These are phyloP conservation scores for Aspergillus vadensis DNA, from an alignment of 2,329 filamentous ascomycete genomes.

Conservation along the genomic window DNA sequence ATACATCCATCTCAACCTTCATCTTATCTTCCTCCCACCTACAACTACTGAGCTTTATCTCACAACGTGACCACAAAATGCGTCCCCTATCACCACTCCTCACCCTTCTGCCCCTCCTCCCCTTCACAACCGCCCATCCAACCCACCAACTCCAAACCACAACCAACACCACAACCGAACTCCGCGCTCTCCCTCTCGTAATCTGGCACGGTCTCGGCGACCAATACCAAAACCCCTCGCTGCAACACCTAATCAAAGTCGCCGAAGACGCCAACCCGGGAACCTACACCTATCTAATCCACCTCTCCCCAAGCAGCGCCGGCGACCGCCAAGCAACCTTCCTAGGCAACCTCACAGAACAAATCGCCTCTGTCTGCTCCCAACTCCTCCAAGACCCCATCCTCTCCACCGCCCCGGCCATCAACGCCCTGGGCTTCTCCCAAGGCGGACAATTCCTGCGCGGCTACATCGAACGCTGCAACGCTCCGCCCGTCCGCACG, in stretches of 20 bases:
- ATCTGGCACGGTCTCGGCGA: slow-evolving; percentile 87
- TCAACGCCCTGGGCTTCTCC: slow-evolving; percentile 92
- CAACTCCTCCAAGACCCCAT: slow-evolving; percentile 75
- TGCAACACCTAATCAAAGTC: slow-evolving; percentile 70
- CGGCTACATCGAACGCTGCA: slow-evolving; percentile 86
- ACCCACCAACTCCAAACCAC: background rate
- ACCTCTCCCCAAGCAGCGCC: slow-evolving; percentile 65
- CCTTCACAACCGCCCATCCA: slow-evolving; percentile 25
- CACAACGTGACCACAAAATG: background rate
- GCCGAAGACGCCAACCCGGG: slow-evolving; percentile 74
- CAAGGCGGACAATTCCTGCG: slow-evolving; percentile 97
- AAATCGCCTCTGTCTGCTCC: slow-evolving; percentile 76
- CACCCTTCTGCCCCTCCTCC: slow-evolving; percentile 11
- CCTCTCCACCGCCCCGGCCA: slow-evolving; percentile 75
- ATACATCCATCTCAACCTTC: background rate
- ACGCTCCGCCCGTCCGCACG: slow-evolving; percentile 70
- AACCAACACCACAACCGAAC: slow-evolving; percentile 25
- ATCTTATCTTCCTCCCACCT: background rate
- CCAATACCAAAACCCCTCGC: slow-evolving; percentile 71
- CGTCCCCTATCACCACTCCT: background rate
- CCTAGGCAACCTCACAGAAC: slow-evolving; percentile 82
- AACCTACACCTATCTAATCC: slow-evolving; percentile 80
- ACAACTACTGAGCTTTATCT: background rate
- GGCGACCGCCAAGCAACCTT: slow-evolving; percentile 82
- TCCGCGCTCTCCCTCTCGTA: slow-evolving; percentile 73